A percentile compares a stretch with the other conserved stretches of the same genome.
These are phyloP conservation scores for Naganishia vaughanmartiniae DNA, from an alignment of 768 basidiomycete species.

Conservation along the genomic window DNA sequence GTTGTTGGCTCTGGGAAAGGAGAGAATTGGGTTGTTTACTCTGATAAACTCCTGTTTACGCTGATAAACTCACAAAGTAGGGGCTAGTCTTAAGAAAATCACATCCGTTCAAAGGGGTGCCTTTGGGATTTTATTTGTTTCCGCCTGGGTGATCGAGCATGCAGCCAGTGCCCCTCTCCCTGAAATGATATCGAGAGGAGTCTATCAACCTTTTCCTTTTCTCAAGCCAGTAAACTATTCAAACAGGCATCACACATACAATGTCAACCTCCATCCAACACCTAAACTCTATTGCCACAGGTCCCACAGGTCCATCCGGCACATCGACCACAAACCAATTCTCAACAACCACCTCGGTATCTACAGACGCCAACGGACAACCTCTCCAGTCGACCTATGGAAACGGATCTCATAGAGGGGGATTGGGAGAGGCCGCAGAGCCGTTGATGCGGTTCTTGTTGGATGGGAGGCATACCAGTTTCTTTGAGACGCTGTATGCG, in stretches of 20 bases:
- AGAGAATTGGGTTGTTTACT: no score
- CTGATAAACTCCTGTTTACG: no score
- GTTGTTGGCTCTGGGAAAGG: background rate
- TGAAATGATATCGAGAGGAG: no score
- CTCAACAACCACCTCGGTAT: constrained; percentile 3
- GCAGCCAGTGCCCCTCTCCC: no score
- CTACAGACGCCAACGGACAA: constrained; percentile 1
- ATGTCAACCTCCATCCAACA: constrained; percentile 8
- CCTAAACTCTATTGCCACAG: constrained; percentile 11
- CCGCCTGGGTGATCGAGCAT: constrained; percentile 13
- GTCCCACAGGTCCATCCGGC: background rate
- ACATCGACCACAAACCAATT: background rate
- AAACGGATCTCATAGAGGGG: background rate
- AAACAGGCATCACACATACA: background rate
- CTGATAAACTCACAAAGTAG: no score
- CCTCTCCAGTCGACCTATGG: background rate
- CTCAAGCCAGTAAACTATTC: no score
- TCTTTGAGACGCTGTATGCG: constrained; percentile 46
- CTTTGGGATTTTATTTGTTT: constrained; percentile 20
- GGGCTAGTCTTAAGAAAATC: background rate
- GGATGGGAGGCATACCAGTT: constrained; percentile 43
- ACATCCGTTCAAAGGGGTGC: background rate
- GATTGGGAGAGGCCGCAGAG: constrained; percentile 33
- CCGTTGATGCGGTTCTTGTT: constrained; percentile 47
- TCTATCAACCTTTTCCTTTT: no score